Base-by-base conservation (phyloP, 305 asterid species). In the Fraxinus paxiana region DNA sequence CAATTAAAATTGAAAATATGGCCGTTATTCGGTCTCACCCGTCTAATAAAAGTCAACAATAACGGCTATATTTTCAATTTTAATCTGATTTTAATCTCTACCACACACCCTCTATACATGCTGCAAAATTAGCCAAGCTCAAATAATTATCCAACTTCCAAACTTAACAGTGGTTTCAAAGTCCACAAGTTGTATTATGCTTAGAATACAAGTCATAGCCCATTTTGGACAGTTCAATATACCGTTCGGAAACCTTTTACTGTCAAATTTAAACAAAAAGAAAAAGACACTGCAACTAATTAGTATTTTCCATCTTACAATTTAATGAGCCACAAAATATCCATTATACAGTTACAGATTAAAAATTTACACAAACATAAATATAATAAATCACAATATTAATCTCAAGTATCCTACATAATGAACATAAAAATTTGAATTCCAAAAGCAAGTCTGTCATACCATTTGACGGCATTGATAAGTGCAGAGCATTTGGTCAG, bases 391-490 rank as follows among this genome's bases (percentile, higher is more conserved):
- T 51, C 8, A 7, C 18, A 10, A 69, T 8, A 35, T 59, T 37
- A 0, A 22, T 51, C 76, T 28, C 33, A 30, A 48, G 33, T 20
- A 8, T 7, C 15, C n/a, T 30, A 31, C 15, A 73, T 17, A 59
- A 7, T 59, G 12, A 59, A 73, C 12, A 13, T 37, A 43, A 28
- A 63, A 10, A 17, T 71, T 70, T 75, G 48, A 83, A 76, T 63
- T 67, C 79, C 76, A 7, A 81, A 41, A 6, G 74, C 73, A 78
- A 76, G 15, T 20, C 35, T 4, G 75, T 56, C 74, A n/a, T 88
- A 94, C 99, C 98, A 94, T 94, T 87, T 96, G 99, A 54, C 98
- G 97, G 84, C 99, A 96, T 83, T 96, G 99, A 81, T 94, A 96
- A 70, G 99, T 92, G 83, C 99, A 96, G 15, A 95, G 96, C 96